Percentiles rank a stretch among this genome's conserved stretches.
These are phyloP conservation scores for Picea mariana DNA, from an alignment of 83 land plant species.

Conservation along the genomic window DNA sequence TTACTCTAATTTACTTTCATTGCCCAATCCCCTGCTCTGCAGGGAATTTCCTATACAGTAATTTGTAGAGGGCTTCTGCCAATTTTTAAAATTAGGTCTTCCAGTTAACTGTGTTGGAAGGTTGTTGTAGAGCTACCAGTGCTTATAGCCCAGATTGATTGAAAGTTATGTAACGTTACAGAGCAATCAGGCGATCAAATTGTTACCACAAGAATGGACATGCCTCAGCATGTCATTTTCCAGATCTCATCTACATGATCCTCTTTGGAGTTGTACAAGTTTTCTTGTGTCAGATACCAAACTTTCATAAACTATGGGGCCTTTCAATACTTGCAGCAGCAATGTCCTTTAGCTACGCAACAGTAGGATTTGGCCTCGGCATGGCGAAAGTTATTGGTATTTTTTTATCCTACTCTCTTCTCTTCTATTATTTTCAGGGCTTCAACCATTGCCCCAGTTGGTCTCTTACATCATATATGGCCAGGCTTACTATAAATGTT, in stretches of 20 bases:
- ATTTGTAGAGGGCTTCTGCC: not conserved
- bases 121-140: too few species aligned
- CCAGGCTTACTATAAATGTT: too few species aligned
- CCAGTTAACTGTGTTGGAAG: constrained; percentile 21
- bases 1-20: too few species aligned
- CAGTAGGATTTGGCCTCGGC: constrained; percentile 21
- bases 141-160: constrained; percentile 21
- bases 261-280: constrained; percentile 24
- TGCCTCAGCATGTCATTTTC: not conserved
- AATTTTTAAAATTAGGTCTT: not conserved
- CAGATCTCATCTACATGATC: constrained; percentile 16
- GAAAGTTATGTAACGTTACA: not conserved
- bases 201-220: constrained; percentile 23
- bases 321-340: constrained; percentile 21
- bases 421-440: not conserved
- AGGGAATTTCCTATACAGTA: not conserved
- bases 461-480: not conserved
- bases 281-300: constrained; percentile 19
- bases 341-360: constrained; percentile 27
- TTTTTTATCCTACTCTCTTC: not conserved
- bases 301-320: constrained; percentile 17
- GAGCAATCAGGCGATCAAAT: constrained; percentile 14
- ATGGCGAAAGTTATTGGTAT: constrained; percentile 35
- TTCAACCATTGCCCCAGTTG: not conserved
- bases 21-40: not conserved